These are phyloP conservation scores for Suillus tomentosus DNA, from an alignment of 768 basidiomycete species.

Conservation along the genomic window DNA sequence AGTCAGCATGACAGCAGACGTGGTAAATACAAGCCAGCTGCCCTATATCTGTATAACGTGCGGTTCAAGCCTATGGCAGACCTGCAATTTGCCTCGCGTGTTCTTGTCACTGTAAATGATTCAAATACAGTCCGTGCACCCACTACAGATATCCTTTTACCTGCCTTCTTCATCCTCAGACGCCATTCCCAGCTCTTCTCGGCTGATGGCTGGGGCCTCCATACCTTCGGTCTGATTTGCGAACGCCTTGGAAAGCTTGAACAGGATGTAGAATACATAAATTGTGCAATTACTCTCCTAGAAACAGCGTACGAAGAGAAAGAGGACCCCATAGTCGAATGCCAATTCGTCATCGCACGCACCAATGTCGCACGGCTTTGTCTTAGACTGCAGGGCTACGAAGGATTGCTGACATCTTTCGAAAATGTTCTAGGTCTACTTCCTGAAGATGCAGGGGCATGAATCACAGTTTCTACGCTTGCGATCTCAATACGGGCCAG, in stretches of 20 bases:
- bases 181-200: conserved; percentile 73
- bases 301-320: conserved; percentile 87
- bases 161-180: conserved; percentile 79
- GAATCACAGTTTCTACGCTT: conserved; percentile 49
- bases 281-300: conserved; percentile 67
- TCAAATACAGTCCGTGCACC: conserved; percentile 21
- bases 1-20: conserved; percentile 53
- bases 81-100: conserved; percentile 66
- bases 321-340: conserved; percentile 79
- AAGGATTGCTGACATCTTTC: conserved; percentile 66
- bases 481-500: conserved; percentile 71
- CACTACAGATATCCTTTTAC: conserved; percentile 54
- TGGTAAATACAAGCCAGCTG: conserved; percentile 47
- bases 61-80: conserved; percentile 73
- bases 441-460: conserved; percentile 44
- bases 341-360: conserved; percentile 79
- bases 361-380: conserved; percentile 77
- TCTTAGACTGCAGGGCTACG: conserved; percentile 59
- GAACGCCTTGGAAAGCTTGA: conserved; percentile 78
- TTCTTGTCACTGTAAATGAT: conserved; percentile 46
- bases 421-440: conserved; percentile 74
- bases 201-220: conserved; percentile 71
- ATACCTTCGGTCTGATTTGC: conserved; percentile 83
- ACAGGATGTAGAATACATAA: conserved; percentile 57
- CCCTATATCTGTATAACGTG: conserved; percentile 12